phyloP scores from a whole-genome alignment of 345 rosid species.

The Ricinus communis region DNA sequence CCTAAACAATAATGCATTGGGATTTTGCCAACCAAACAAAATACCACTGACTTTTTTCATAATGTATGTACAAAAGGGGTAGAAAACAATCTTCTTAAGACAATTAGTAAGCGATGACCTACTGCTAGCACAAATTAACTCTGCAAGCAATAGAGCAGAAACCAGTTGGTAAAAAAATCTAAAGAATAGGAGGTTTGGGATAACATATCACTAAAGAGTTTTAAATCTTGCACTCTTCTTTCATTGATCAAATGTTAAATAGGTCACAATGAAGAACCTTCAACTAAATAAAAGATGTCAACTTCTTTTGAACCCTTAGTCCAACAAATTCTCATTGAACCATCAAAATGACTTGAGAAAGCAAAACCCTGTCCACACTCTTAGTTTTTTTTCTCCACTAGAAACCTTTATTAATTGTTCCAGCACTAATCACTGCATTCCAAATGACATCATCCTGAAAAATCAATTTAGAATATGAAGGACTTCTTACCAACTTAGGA shows the following conservation, averaged over 20 bases:
- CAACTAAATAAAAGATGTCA: neutral
- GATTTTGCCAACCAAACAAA: neutral
- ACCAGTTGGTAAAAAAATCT: no score
- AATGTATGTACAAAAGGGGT: no score
- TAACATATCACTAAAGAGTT: neutral
- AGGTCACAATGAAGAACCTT: neutral
- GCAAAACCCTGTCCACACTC: neutral
- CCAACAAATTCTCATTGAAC: neutral
- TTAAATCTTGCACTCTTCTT: neutral
- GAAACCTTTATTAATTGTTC: neutral
- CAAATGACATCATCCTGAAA: neutral
- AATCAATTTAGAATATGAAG: neutral
- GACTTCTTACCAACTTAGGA: slow-evolving; percentile 67
- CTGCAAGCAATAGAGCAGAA: no score
- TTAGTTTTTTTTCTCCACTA: neutral
- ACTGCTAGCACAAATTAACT: no score
- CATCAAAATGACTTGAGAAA: neutral
- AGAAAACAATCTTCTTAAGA: no score
- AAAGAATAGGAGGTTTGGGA: neutral
- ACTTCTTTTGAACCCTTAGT: neutral
- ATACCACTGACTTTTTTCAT: neutral
- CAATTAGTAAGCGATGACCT: no score
- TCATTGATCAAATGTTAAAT: neutral
- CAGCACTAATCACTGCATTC: neutral
- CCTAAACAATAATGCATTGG: neutral